A percentile compares a stretch with the other conserved stretches of the same genome.
Conservation (phyloP, 2,329 filamentous ascomycete genomes). For the Emericellopsis cladophorae region DNA sequence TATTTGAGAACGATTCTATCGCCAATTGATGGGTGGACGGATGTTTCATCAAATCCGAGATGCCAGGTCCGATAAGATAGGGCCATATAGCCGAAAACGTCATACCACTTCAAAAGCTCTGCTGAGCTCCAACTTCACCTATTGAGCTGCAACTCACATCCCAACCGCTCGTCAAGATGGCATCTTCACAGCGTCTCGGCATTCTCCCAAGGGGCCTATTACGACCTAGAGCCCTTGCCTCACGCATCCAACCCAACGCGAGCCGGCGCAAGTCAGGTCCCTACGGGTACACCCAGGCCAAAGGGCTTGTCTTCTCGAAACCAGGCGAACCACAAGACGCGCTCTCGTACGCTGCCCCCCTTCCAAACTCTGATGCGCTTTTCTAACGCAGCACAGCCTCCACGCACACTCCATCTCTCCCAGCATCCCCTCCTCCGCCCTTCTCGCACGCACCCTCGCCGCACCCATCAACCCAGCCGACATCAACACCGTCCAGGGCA, state of each 20-base stretch:
- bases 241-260: constrained; percentile 2
- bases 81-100: not conserved
- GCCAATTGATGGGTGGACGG: too few relatives aligned
- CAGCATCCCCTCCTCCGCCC: constrained; percentile 45
- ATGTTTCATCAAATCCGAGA: too few relatives aligned
- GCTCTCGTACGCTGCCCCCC: constrained; percentile 35
- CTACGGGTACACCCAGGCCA: constrained; percentile 76
- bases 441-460: constrained; percentile 80
- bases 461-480: constrained; percentile 94
- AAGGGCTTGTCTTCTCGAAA: constrained; percentile 64
- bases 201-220: not conserved
- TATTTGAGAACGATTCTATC: too few relatives aligned
- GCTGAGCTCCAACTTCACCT: not conserved
- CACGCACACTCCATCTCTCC: constrained; percentile 70
- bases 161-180: not conserved
- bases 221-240: not conserved
- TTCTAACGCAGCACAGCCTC: constrained; percentile 27
- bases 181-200: constrained; percentile 3
- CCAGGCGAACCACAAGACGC: constrained; percentile 67
- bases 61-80: not conserved
- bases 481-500: constrained; percentile 95
- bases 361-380: not conserved
- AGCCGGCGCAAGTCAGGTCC: constrained; percentile 43
- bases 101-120: not conserved
- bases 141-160: not conserved